phyloP scores from a whole-genome alignment of 805 yeast genomes.

The Ogataea pilisensis region DNA sequence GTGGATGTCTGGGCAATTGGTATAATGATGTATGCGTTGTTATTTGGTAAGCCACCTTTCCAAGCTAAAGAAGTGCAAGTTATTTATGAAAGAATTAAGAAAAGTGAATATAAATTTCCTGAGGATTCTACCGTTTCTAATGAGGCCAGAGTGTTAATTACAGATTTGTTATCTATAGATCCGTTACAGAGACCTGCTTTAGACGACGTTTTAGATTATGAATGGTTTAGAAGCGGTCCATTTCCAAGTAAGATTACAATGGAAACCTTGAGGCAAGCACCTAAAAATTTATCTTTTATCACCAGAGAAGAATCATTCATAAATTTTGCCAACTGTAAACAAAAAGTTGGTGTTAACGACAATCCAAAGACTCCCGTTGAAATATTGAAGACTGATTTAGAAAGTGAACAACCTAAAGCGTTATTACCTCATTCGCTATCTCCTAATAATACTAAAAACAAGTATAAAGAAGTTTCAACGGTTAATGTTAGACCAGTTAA shows the following conservation, averaged over 20 bases:
- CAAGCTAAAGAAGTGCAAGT: slow-evolving; percentile 92
- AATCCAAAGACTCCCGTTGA: slow-evolving; percentile 60
- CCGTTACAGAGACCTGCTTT: slow-evolving; percentile 81
- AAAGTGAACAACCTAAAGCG: slow-evolving; percentile 61
- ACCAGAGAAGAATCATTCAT: slow-evolving; percentile 57
- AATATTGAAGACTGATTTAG: slow-evolving; percentile 63
- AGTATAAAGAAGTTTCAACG: slow-evolving; percentile 65
- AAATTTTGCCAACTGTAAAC: slow-evolving; percentile 65
- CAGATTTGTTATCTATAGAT: slow-evolving; percentile 67
- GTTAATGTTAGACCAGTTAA: slow-evolving; percentile 24
- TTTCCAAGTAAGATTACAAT: slow-evolving; percentile 72
- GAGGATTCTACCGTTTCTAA: slow-evolving; percentile 49
- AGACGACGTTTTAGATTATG: slow-evolving; percentile 72
- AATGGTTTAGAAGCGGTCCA: slow-evolving; percentile 76
- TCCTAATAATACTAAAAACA: slow-evolving; percentile 85
- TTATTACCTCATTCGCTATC: slow-evolving; percentile 86
- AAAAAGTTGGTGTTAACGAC: slow-evolving; percentile 50
- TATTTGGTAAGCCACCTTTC: slow-evolving; percentile 95
- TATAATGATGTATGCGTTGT: slow-evolving; percentile 88
- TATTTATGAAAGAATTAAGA: slow-evolving; percentile 88
- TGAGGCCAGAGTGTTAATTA: slow-evolving; percentile 71
- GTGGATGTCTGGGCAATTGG: slow-evolving; percentile 99
- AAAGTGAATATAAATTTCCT: slow-evolving; percentile 78
- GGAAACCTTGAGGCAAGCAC: slow-evolving; percentile 58
- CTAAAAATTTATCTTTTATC: slow-evolving; percentile 50